Evolutionary conservation across 2,329 filamentous ascomycete genomes (phyloP), one percentile per base, ranked within the genome.

Genomic region (Epichloe typhina): DNA sequence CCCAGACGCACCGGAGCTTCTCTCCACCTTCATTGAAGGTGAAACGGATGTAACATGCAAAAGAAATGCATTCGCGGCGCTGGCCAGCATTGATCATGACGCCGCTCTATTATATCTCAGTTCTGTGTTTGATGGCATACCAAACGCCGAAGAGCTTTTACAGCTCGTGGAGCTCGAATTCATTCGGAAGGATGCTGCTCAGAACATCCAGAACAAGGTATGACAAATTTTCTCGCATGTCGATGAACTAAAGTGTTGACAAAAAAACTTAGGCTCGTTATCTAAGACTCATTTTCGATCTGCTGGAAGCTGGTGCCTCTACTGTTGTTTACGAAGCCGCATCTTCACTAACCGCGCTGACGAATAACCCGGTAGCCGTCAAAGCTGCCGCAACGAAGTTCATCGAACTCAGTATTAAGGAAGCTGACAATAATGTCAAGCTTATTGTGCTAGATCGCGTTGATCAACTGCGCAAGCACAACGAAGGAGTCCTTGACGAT

Each of bases 391-490:
- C 93, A 13, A 80, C 82, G 59, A 98, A 98, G 65, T 93, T 98
- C 66, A 95, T 97, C 56, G 93, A 98, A 68, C 76, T 98, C 8
- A 89, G 86, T 65, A 96, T 98, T 66, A 95, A 95, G 71, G 93
- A 97, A 69, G 84, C 93, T 0, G 93, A 98, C 67, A 98, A 98
- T 74, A 98, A 98, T 64, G 93, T 98, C 56, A 98, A 98, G 72
- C 82, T 98, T 44, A 98, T 98, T 59, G 93, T 98, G 19, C 76
- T 98, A 42, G 93, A 97, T 63, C 85, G 91, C 44, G 93, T 98
- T 38, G 86, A 95, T 61, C 84, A 91, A 61, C 69, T 96, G 55
- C 80, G 90, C 59, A 83, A 84, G 64, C 88, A 88, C 68, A 94
- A 95, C 59, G 87, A 93, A 63, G 90, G 90, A 49, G 82, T 97